Evolutionary conservation across 345 rosid genomes (phyloP), one percentile per base, ranked within the genome.

Genomic region (Sonneratia caseolaris): DNA sequence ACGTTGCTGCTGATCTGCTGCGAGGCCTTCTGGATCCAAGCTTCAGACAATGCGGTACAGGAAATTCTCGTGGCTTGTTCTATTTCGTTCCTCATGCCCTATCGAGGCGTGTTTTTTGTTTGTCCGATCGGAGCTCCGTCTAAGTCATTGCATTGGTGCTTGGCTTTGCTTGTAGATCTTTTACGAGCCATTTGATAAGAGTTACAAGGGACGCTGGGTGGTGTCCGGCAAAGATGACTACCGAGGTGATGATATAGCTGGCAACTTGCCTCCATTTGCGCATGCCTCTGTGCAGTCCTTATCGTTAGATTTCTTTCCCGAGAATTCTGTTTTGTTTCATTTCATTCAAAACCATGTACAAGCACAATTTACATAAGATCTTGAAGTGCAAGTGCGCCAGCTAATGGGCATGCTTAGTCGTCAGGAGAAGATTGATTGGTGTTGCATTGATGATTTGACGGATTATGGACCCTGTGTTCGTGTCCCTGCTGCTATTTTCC

Each of bases 211-310:
- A 14, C 74, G 79, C 8, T 76, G 79, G 79, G 71, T 72, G 19
- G 72, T 76, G 59, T 68, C 79, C 14, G 66, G 69, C 55, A 72
- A 68, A 64, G 75, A 68, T 4, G 79, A 76, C 53, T 76, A 76
- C 57, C 22, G 27, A 68, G 79, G 79, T 76, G 37, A 21, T 76
- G 37, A 42, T 42, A 42, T 42, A 42, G 45, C 5, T 9, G 2
- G 45, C 45, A 9, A 42, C 45, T 4, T 42, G 45, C 45, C 7
- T 42, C 45, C 45, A 42, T 42, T 42, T 42, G 5, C 45, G 36
- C 40, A 32, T n/a, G 10, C 45, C 38, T 32, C 19, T 18, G 5
- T 37, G 14, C 45, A 65, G 5, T 65, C 7, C 10, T 42, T 42
- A 42, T 42, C 45, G 10, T 42, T 42, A 42, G 10, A 42, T 42